Evolutionary conservation across 2,329 filamentous ascomycete species (phyloP).

Genomic region (Fusarium sp.): DNA sequence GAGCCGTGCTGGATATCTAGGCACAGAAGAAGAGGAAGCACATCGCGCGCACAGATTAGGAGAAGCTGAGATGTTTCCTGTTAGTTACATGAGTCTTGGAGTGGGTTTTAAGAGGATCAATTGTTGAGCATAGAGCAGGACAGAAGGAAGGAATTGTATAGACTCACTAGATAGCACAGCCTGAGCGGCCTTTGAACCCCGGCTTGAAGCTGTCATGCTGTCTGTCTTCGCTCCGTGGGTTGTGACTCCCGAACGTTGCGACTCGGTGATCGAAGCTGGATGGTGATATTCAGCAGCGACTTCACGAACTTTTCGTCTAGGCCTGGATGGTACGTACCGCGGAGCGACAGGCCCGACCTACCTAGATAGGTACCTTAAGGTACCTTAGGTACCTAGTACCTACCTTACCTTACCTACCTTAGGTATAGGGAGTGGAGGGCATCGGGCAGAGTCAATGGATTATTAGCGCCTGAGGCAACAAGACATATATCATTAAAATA

Average conservation of each 20-base stretch:
- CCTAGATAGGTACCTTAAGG: no score
- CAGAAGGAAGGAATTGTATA: background rate
- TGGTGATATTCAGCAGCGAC: conserved; percentile 31
- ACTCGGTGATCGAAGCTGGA: conserved; percentile 23
- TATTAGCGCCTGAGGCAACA: conserved; percentile 41
- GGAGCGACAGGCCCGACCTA: background rate
- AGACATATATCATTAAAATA: background rate
- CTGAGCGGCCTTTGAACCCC: conserved; percentile 60
- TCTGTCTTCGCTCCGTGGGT: conserved; percentile 9
- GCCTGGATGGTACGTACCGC: conserved; percentile 39
- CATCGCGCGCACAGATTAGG: conserved; percentile 50
- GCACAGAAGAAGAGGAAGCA: conserved; percentile 42
- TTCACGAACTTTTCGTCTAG: conserved; percentile 41
- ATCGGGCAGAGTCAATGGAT: background rate
- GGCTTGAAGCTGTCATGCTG: conserved; percentile 63
- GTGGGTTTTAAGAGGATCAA: background rate
- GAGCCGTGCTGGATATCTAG: conserved; percentile 43
- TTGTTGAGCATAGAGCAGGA: background rate
- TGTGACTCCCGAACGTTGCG: conserved; percentile 21
- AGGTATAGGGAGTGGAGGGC: background rate
- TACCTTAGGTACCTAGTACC: no score
- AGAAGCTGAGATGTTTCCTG: conserved; percentile 32
- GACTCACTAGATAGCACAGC: conserved; percentile 60
- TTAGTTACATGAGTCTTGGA: conserved; percentile 13
- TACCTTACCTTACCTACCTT: no score